phyloP scores from a whole-genome alignment of 352 stramenopile species.

The Globisporangium apiculatum region DNA sequence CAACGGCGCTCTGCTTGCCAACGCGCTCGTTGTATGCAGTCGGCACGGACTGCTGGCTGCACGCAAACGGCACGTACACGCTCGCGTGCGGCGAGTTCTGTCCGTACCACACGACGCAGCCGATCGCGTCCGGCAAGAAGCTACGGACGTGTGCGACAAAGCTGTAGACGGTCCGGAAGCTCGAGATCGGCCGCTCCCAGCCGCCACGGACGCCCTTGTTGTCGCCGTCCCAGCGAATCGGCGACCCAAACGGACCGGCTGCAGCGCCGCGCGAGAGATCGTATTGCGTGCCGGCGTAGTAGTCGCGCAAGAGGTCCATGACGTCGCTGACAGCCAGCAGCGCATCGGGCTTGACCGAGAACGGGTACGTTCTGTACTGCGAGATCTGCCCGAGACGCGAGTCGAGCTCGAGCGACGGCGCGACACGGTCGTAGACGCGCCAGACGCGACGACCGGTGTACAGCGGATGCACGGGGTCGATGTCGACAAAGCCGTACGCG shows the following conservation, averaged over 20 bases:
- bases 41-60: slow-evolving; percentile 27
- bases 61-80: slow-evolving; percentile 54
- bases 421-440: slow-evolving; percentile 79
- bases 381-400: slow-evolving; percentile 51
- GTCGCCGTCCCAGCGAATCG: slow-evolving; percentile 64
- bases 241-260: slow-evolving; percentile 82
- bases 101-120: slow-evolving; percentile 42
- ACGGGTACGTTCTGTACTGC: slow-evolving; percentile 81
- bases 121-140: slow-evolving; percentile 22
- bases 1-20: slow-evolving; percentile 51
- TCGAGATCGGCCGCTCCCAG: slow-evolving; percentile 84
- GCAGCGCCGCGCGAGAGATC: slow-evolving; percentile 63
- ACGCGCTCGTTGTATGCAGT: slow-evolving; percentile 29
- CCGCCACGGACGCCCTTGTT: slow-evolving; percentile 34
- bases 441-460: slow-evolving; percentile 85
- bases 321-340: slow-evolving; percentile 49
- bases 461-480: slow-evolving; percentile 49
- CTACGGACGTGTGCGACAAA: slow-evolving; percentile 47
- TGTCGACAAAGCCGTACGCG: slow-evolving; percentile 58
- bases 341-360: slow-evolving; percentile 78
- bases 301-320: slow-evolving; percentile 70
- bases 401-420: slow-evolving; percentile 71
- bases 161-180: slow-evolving; percentile 79
- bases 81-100: slow-evolving; percentile 42
- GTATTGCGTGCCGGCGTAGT: slow-evolving; percentile 82